Evolutionary conservation across 2,329 filamentous ascomycete species (phyloP).

Genomic region (Colletotrichum acutatum): DNA sequence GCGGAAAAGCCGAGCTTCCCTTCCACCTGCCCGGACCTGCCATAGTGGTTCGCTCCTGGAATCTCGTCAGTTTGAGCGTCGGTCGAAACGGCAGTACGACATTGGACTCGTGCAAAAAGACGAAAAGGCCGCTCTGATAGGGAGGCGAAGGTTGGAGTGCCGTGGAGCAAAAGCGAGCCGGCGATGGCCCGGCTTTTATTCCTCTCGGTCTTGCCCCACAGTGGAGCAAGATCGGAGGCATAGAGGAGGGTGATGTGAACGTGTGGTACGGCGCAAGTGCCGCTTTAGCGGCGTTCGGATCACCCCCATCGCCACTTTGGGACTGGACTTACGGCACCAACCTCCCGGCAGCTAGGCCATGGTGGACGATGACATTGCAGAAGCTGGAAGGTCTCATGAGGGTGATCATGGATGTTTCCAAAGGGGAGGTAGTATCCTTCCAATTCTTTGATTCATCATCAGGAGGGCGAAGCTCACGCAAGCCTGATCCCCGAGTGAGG

Average conservation of each 20-base stretch:
- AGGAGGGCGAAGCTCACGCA: background rate
- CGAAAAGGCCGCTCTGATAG: background rate
- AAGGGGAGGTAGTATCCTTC: background rate
- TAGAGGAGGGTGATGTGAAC: too few species aligned
- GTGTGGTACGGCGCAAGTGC: background rate
- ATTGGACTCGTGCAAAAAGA: background rate
- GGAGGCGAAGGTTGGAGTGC: background rate
- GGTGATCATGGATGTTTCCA: background rate
- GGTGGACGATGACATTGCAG: background rate
- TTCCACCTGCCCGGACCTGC: background rate
- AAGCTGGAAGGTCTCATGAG: background rate
- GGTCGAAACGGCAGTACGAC: background rate
- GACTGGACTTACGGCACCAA: background rate
- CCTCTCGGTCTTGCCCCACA: slow-evolving; percentile 22
- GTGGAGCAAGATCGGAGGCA: background rate
- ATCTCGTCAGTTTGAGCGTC: background rate
- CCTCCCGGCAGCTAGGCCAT: background rate
- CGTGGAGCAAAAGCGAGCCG: slow-evolving; percentile 18
- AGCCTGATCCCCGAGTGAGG: background rate
- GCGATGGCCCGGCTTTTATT: slow-evolving; percentile 4
- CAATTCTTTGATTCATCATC: too few species aligned
- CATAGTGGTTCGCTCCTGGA: background rate
- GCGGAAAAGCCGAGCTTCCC: background rate
- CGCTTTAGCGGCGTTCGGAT: slow-evolving; percentile 12
- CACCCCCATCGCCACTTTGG: background rate